phyloP scores from a whole-genome alignment of 164 flowering plant species.

The Amborella trichopoda region DNA sequence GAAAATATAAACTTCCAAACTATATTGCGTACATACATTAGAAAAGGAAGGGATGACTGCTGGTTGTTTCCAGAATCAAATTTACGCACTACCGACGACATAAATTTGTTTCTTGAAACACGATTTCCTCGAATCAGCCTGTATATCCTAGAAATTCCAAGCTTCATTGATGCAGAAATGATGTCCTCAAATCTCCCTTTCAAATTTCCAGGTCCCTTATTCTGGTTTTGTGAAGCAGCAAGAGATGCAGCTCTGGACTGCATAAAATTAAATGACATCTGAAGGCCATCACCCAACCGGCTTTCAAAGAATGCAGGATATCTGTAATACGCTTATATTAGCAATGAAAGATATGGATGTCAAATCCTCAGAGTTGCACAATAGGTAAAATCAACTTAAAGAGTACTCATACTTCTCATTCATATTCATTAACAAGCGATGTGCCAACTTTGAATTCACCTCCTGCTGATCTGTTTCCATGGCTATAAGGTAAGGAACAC shows the following conservation, averaged over 20 bases:
- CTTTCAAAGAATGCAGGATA: slow-evolving; percentile 93
- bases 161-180: slow-evolving; percentile 48
- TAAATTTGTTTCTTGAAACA: slow-evolving; percentile 80
- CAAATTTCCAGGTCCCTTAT: slow-evolving; percentile 28
- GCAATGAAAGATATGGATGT: too few species aligned
- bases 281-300: slow-evolving; percentile 98
- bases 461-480: slow-evolving; percentile 91
- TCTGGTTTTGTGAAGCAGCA: slow-evolving; percentile 24
- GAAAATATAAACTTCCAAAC: too few species aligned
- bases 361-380: too few species aligned
- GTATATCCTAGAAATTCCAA: slow-evolving; percentile 89
- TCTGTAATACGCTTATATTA: too few species aligned
- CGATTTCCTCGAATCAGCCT: slow-evolving; percentile 91
- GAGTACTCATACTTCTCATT: slow-evolving; percentile 92
- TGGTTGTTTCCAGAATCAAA: slow-evolving; percentile 59
- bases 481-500: slow-evolving; percentile 92
- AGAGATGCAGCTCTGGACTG: slow-evolving; percentile 28
- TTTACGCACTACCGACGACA: slow-evolving; percentile 86
- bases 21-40: slow-evolving; percentile 44
- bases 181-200: slow-evolving; percentile 50
- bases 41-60: slow-evolving; percentile 41
- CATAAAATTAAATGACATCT: slow-evolving; percentile 77
- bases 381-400: too few species aligned
- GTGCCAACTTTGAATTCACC: slow-evolving; percentile 78
- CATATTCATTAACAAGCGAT: slow-evolving; percentile 92